phyloP scores from a whole-genome alignment of 2,329 filamentous ascomycete genomes.

The Pestalotiopsis sp. region DNA sequence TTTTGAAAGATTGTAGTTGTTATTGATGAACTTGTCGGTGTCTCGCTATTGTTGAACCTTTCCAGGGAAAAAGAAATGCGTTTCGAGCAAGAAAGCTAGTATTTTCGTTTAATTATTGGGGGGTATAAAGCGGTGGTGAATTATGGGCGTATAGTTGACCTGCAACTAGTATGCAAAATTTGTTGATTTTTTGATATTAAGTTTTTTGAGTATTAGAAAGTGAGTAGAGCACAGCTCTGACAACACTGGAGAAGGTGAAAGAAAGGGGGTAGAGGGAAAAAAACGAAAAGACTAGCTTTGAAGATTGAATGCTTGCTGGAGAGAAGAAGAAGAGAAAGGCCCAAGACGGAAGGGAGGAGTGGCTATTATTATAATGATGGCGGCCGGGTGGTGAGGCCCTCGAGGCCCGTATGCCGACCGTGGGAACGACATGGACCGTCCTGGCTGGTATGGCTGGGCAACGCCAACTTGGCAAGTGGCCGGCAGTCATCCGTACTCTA shows the following conservation, averaged over 20 bases:
- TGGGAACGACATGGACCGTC: background rate
- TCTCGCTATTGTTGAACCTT: conserved; percentile 18
- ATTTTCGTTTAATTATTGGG: conserved; percentile 47
- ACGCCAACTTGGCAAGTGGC: conserved; percentile 21
- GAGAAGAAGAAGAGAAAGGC: conserved; percentile 50
- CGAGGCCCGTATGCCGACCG: conserved; percentile 29
- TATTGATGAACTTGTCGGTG: conserved; percentile 39
- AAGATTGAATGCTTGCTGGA: conserved; percentile 67
- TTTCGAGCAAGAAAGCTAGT: conserved; percentile 60
- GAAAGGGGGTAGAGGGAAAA: conserved; percentile 50
- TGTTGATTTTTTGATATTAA: conserved; percentile 35
- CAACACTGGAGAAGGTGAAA: conserved; percentile 36
- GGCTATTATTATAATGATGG: conserved; percentile 42
- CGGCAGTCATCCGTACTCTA: conserved; percentile 23
- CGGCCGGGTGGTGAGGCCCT: conserved; percentile 34
- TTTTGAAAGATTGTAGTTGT: conserved; percentile 53
- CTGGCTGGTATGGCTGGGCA: background rate
- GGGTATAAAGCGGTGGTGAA: conserved; percentile 34
- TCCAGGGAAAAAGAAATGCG: conserved; percentile 17
- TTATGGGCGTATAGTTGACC: conserved; percentile 49
- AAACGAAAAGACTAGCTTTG: conserved; percentile 58
- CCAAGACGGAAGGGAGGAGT: conserved; percentile 38
- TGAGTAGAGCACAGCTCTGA: conserved; percentile 60
- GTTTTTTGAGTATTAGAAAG: conserved; percentile 31
- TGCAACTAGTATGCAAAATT: conserved; percentile 40